Base-by-base conservation (phyloP, 2,329 filamentous ascomycete species). In the Pleomassaria siparia region DNA sequence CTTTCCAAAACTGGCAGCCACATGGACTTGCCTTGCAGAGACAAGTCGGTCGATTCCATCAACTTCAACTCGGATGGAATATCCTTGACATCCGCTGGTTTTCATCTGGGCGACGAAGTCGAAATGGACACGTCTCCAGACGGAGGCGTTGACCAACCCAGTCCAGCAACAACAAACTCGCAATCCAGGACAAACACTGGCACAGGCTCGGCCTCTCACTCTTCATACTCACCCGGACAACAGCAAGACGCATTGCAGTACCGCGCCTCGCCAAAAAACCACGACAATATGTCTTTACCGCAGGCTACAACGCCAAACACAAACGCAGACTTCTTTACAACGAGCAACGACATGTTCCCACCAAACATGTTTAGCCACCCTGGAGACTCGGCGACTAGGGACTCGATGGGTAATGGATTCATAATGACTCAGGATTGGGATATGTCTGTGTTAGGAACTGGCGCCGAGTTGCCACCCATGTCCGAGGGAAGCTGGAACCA, bases 81-180 rank as follows among this genome's bases (percentile, higher is more conserved):
- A 2, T 15, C 6, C 10, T 3, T 45, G 13, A 26, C 35, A 13
- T 3, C 33, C 11, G 28, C 20, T 58, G 40, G 37, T 49, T 29
- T 57, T 36, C 43, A 30, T 41, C 22, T 62, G 39, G 46, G 43
- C 13, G 63, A 66, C 11, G 47, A 44, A 7, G 62, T 47, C 26
- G 69, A 72, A 21, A 72, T 73, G 69, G 70, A 73, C 37, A 49
- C 63, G 1, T 66, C 67, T 3, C 56, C 64, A 2, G 65, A 70
- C 37, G 49, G 30, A 22, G 50, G 51, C 28, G 49, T 42, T 40
- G 67, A 70, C 43, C 58, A 66, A 13, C 46, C 65, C 13, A 68
- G 66, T 24, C 69, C 70, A 1, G 59, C 63, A 15, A 70, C 69
- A 12, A 54, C 50, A 4, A 58, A 64, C 10, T 55, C 59, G 5